phyloP scores from a whole-genome alignment of 257 asterid genomes.

The Leonotis leonurus region DNA sequence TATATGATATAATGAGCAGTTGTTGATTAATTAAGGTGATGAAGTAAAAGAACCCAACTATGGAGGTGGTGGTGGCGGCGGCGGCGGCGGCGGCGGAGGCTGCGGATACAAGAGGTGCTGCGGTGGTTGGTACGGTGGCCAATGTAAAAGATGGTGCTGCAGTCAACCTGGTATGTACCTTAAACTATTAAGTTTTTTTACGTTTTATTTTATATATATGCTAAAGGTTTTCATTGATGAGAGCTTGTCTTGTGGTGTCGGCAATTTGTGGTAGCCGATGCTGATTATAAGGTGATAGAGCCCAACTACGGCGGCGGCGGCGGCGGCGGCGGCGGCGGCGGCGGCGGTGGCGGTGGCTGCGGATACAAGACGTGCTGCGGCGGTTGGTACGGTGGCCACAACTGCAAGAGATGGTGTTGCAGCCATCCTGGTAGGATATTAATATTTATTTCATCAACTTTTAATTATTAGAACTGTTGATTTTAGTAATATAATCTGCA shows the following conservation, averaged over 20 bases:
- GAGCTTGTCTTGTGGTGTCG: too few relatives aligned
- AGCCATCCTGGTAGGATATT: not conserved
- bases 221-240: too few relatives aligned
- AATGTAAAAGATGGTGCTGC: conserved; percentile 6
- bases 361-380: conserved; percentile 13
- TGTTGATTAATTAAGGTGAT: not conserved
- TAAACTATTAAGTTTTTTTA: not conserved
- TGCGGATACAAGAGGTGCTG: conserved; percentile 11
- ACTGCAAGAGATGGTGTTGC: conserved; percentile 10
- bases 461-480: too few relatives aligned
- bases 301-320: conserved; percentile 13
- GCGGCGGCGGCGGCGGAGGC: conserved; percentile 3
- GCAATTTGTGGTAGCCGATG: not conserved
- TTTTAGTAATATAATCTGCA: too few relatives aligned
- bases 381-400: conserved; percentile 7
- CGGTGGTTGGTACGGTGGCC: conserved; percentile 10
- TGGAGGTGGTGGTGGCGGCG: conserved; percentile 13
- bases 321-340: conserved; percentile 8
- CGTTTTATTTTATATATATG: too few relatives aligned
- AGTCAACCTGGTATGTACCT: not conserved
- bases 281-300: conserved; percentile 1
- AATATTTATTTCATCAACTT: too few relatives aligned
- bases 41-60: conserved; percentile 14
- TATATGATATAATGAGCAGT: not conserved
- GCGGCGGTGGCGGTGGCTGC: conserved; percentile 11